Conservation (phyloP, 768 basidiomycete species). For the Plicaturopsis crispa region DNA sequence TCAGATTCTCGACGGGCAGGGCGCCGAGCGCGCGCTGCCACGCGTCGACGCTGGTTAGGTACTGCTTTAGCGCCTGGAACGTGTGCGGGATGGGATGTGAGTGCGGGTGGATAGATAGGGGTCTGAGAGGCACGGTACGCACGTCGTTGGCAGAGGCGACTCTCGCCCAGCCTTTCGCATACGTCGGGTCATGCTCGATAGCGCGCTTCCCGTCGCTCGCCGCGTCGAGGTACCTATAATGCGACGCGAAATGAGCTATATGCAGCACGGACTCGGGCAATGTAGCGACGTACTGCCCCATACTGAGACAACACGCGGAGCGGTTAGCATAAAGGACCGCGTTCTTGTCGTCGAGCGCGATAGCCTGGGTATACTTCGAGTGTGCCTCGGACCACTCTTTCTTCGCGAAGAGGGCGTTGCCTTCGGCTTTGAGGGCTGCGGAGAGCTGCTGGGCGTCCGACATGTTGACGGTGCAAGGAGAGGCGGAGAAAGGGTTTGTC, state of each 20-base stretch:
- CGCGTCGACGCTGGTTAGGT: constrained; percentile 12
- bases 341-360: constrained; percentile 22
- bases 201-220: constrained; percentile 26
- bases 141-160: constrained; percentile 27
- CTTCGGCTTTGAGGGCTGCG: constrained; percentile 30
- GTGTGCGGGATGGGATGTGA: too few relatives aligned
- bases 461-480: too few relatives aligned
- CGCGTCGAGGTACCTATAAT: constrained; percentile 25
- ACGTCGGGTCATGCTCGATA: constrained; percentile 29
- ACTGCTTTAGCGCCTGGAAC: constrained; percentile 15
- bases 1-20: constrained; percentile 20
- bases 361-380: constrained; percentile 25
- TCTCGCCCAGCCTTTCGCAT: constrained; percentile 35
- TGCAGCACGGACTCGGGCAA: constrained; percentile 37
- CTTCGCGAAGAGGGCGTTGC: constrained; percentile 30
- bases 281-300: constrained; percentile 26
- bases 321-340: constrained; percentile 30
- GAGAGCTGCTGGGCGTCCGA: too few relatives aligned
- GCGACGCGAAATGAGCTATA: constrained; percentile 27
- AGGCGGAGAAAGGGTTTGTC: too few relatives aligned
- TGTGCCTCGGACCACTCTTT: constrained; percentile 26
- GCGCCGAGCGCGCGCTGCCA: constrained; percentile 25
- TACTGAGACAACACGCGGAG: constrained; percentile 32
- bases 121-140: constrained; percentile 1
- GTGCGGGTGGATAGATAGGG: neutral